Conservation (phyloP, 352 stramenopile genomes). For the Globisporangium nodosum region DNA sequence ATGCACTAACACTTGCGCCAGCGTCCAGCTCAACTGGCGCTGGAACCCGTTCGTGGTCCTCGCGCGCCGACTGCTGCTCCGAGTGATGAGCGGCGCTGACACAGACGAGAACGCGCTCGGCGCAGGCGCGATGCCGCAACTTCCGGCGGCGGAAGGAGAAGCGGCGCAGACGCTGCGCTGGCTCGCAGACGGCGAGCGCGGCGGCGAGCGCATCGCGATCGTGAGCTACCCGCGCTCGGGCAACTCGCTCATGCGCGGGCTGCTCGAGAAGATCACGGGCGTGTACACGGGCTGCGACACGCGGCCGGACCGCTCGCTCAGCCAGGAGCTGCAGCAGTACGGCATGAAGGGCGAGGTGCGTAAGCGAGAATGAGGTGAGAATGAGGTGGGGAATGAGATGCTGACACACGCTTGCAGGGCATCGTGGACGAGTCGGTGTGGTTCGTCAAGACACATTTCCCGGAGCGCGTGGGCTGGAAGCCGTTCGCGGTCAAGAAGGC, state of each 20-base stretch:
- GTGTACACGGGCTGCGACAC: constrained; percentile 97
- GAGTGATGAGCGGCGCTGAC: constrained; percentile 14
- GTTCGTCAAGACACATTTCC: constrained; percentile 98
- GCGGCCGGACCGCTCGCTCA: constrained; percentile 91
- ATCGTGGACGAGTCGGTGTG: constrained; percentile 93
- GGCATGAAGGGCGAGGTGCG: constrained; percentile 80
- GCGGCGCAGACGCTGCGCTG: constrained; percentile 42
- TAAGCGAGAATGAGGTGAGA: neutral
- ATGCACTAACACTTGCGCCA: constrained; percentile 2
- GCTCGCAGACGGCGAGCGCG: constrained; percentile 55
- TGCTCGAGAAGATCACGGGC: constrained; percentile 93
- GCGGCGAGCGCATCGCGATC: constrained; percentile 79
- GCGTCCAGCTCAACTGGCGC: constrained; percentile 52
- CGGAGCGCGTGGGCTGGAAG: constrained; percentile 93
- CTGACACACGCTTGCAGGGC: constrained; percentile 48
- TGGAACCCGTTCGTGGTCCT: constrained; percentile 70
- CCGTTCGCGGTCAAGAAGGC: constrained; percentile 65
- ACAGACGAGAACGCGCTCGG: constrained; percentile 5
- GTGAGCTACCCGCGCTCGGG: constrained; percentile 96
- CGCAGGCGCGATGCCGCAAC: neutral
- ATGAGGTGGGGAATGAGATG: neutral
- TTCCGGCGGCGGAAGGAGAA: neutral
- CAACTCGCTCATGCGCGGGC: constrained; percentile 95
- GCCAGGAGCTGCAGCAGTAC: constrained; percentile 81
- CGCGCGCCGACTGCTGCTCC: constrained; percentile 27